Evolutionary conservation across 176 grass and related monocot genomes (phyloP), one percentile per base, ranked within the genome.

Genomic region (Chloris gayana): DNA sequence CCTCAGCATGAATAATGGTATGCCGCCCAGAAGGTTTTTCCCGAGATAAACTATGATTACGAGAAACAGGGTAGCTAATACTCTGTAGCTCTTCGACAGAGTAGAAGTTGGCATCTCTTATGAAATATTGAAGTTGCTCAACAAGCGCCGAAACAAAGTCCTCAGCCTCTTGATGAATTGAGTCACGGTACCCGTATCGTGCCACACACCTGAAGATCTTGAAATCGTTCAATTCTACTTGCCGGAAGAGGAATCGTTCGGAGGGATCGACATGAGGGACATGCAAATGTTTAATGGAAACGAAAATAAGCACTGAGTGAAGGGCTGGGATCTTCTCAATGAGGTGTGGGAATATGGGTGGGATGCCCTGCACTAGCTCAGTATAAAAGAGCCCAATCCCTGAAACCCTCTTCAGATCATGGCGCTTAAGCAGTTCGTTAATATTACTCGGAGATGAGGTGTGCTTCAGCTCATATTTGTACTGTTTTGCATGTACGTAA

Each of bases 361-460:
- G 85, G 39, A 91, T 81, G 46, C 89, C 85, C 26, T 91, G 84
- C 11, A 87, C 88, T 3, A 91, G 76, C 50, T 91, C 89, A 0
- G 85, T 84, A 45, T 91, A 91, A 45, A 91, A 80, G 13, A 91
- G 50, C 0, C 70, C 85, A 2, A 91, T 22, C 9, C 89, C 89
- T 0, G 85, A 81, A 19, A 91, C 11, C 35, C 81, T 75, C 68
- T 46, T 64, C 7, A 91, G 4, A 12, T 91, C n/a, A 14, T 34
- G 42, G 5, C 67, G 49, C 41, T 74, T 19, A 0, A 59, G 62
- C 17, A 91, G 32, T 19, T 87, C 46, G 10, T 26, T 35, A 0
- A 76, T 34, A n/a, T 77, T 59, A 5, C 59, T 26, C 6, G 64
- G 50, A 0, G 85, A 69, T 4, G 66, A 21, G 11, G 73, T 81